phyloP scores from a whole-genome alignment of 2,329 filamentous ascomycete genomes.

The Chaetomium strumarium region DNA sequence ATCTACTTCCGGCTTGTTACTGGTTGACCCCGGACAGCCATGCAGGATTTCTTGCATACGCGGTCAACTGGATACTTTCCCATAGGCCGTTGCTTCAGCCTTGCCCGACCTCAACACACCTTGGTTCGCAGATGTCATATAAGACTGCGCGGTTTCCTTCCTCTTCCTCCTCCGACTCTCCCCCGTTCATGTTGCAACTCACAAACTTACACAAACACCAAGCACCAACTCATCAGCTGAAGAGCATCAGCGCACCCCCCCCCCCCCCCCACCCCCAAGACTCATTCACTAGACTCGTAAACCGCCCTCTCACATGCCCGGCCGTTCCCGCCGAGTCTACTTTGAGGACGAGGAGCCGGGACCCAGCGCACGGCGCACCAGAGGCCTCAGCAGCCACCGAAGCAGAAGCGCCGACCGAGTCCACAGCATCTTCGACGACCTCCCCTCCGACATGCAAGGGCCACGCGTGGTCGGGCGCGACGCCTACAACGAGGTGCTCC shows the following conservation, averaged over 20 bases:
- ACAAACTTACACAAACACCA: background rate
- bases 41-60: conserved; percentile 5
- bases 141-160: background rate
- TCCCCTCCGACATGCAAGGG: conserved; percentile 14
- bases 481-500: conserved; percentile 21
- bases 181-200: background rate
- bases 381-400: conserved; percentile 17
- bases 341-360: conserved; percentile 17
- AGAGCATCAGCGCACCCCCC: background rate
- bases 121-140: background rate
- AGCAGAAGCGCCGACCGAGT: conserved; percentile 24
- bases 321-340: conserved; percentile 21
- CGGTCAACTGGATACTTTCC: background rate
- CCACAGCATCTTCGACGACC: conserved; percentile 24
- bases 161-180: background rate
- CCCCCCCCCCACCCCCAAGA: too few species aligned
- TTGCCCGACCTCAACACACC: background rate
- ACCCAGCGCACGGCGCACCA: conserved; percentile 10
- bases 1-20: conserved; percentile 9
- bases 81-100: conserved; percentile 4
- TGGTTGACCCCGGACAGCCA: conserved; percentile 2
- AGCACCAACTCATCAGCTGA: background rate
- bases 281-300: background rate
- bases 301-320: conserved; percentile 13
- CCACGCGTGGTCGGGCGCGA: conserved; percentile 16